Percentiles rank a stretch among this genome's conserved stretches.
Evolutionary conservation across 2,329 filamentous ascomycete species (phyloP).

Genomic region (Biscogniauxia mediterranea): DNA sequence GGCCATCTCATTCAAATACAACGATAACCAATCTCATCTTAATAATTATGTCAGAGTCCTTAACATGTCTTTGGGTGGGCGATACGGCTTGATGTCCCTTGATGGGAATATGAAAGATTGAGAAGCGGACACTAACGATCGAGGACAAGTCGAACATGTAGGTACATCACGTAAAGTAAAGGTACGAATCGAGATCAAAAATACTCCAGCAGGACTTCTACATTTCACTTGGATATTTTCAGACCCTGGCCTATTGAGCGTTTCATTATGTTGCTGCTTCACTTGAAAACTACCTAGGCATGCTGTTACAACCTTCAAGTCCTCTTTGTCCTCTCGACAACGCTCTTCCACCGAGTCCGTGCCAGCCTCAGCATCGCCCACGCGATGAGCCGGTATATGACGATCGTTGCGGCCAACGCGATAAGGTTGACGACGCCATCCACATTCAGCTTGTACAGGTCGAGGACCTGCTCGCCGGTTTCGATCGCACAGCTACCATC

Average conservation of each 20-base stretch:
- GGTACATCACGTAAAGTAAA: too few relatives aligned
- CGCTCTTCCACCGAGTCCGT: conserved; percentile 50
- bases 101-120: background rate
- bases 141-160: too few relatives aligned
- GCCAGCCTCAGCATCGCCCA: conserved; percentile 56
- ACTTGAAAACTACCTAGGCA: too few relatives aligned
- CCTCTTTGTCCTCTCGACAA: conserved; percentile 24
- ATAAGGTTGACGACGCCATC: conserved; percentile 61
- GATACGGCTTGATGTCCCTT: background rate
- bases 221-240: background rate
- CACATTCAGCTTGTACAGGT: conserved; percentile 64
- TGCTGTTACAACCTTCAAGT: conserved; percentile 1
- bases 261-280: too few relatives aligned
- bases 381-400: conserved; percentile 64
- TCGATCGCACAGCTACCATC: conserved; percentile 63
- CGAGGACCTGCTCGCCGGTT: conserved; percentile 64
- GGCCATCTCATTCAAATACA: background rate
- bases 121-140: background rate
- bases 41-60: background rate
- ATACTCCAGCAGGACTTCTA: too few relatives aligned
- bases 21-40: background rate
- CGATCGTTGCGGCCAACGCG: conserved; percentile 59
- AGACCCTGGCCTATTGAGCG: too few relatives aligned
- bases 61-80: background rate
- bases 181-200: too few relatives aligned